A percentile compares a stretch with the other conserved stretches of the same genome.
Evolutionary conservation across 805 yeast genomes (phyloP).

Genomic region (Sporopachydermia lactativora): DNA sequence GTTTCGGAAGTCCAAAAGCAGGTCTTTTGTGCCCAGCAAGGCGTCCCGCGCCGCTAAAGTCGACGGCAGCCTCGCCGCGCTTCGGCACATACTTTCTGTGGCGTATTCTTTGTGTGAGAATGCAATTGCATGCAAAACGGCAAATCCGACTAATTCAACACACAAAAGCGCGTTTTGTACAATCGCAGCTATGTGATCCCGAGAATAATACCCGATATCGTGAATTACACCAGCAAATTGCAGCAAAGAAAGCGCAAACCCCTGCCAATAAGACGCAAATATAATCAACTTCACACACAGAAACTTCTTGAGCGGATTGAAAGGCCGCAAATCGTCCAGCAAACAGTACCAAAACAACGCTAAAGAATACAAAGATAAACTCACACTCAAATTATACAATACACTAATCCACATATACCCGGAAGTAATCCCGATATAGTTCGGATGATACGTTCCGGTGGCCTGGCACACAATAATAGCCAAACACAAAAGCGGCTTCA

Average conservation of each 20-base stretch:
- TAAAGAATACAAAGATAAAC: conserved; percentile 67
- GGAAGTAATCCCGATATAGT: conserved; percentile 32
- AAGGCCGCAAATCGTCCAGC: conserved; percentile 60
- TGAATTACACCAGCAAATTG: conserved; percentile 17
- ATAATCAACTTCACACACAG: conserved; percentile 85
- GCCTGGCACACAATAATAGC: conserved; percentile 33
- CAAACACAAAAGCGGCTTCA: conserved; percentile 71
- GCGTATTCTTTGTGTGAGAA: conserved; percentile 69
- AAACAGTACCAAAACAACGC: conserved; percentile 90
- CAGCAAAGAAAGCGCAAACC: conserved; percentile 36
- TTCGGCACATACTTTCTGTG: conserved; percentile 32
- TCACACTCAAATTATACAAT: conserved; percentile 66
- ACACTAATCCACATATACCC: conserved; percentile 52
- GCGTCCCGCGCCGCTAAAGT: conserved; percentile 61
- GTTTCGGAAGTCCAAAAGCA: conserved; percentile 59
- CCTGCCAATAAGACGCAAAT: conserved; percentile 98
- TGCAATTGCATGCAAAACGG: conserved; percentile 78
- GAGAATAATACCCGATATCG: conserved; percentile 20
- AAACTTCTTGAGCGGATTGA: conserved; percentile 85
- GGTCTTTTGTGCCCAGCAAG: conserved; percentile 56
- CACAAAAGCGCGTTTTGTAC: conserved; percentile 74
- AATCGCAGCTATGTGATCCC: conserved; percentile 32
- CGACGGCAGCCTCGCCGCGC: conserved; percentile 40
- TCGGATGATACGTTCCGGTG: conserved; percentile 35
- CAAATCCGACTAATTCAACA: conserved; percentile 73